Evolutionary conservation across 352 stramenopile species (phyloP).

Genomic region (Globisporangium viniferum): DNA sequence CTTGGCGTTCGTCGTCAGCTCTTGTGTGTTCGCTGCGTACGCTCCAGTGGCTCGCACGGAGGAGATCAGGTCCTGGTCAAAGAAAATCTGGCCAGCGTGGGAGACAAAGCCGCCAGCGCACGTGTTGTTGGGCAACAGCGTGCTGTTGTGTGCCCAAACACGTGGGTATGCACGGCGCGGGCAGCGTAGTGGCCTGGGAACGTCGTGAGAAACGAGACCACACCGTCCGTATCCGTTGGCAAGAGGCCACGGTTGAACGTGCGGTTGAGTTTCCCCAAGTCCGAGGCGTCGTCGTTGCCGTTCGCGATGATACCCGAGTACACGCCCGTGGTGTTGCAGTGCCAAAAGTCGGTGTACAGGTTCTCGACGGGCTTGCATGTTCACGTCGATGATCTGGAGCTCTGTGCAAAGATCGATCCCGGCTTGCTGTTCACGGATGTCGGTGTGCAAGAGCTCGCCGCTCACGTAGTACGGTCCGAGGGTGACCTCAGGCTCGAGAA

Average conservation of each 20-base stretch:
- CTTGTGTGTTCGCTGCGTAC: constrained; percentile 8
- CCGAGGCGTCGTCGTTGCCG: constrained; percentile 5
- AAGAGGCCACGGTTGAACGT: constrained; percentile 14
- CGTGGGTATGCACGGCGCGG: constrained; percentile 12
- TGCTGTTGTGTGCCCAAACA: constrained; percentile 8
- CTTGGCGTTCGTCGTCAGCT: constrained; percentile 10
- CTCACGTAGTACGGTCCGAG: constrained; percentile 18
- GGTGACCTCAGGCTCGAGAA: constrained; percentile 14
- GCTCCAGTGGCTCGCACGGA: neutral
- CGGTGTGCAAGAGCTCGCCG: constrained; percentile 11
- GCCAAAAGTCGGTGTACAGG: constrained; percentile 17
- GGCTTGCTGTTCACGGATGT: constrained; percentile 13
- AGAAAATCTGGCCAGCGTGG: constrained; percentile 15
- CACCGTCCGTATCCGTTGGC: neutral
- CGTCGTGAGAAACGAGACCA: constrained; percentile 12
- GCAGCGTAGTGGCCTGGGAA: constrained; percentile 18
- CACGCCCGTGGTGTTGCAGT: constrained; percentile 18
- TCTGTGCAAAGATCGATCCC: constrained; percentile 11
- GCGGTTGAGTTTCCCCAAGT: constrained; percentile 3
- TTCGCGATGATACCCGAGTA: constrained; percentile 10
- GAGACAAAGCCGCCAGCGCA: constrained; percentile 5
- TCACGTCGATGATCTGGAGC: constrained; percentile 18
- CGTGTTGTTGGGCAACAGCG: constrained; percentile 12
- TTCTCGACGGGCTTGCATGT: constrained; percentile 11
- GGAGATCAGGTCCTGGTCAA: constrained; percentile 1